Evolutionary conservation across 805 yeast species (phyloP).

Genomic region (Yarrowia porcina): DNA sequence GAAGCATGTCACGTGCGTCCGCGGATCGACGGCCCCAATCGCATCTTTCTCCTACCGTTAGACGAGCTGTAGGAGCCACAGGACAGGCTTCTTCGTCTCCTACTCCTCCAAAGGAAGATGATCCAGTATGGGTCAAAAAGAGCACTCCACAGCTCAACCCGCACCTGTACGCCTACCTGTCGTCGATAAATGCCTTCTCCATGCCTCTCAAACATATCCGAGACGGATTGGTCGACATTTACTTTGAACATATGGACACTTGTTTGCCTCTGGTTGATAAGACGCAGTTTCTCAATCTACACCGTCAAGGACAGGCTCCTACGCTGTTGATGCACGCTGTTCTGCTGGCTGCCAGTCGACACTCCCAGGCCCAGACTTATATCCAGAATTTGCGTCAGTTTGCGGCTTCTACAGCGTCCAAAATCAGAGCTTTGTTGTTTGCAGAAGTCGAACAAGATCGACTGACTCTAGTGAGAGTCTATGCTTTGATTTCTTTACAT

Average conservation of each 20-base stretch:
- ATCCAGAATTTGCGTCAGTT: conserved; percentile 38
- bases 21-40: conserved; percentile 3
- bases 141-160: conserved; percentile 36
- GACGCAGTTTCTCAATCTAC: conserved; percentile 41
- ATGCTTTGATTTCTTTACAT: conserved; percentile 42
- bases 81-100: background rate
- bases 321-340: conserved; percentile 45
- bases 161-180: conserved; percentile 37
- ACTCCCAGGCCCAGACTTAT: conserved; percentile 38
- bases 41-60: conserved; percentile 16
- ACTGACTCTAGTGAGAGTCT: conserved; percentile 40
- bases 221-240: conserved; percentile 41
- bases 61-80: conserved; percentile 4
- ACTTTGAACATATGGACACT: conserved; percentile 43
- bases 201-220: conserved; percentile 38
- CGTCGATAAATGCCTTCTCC: conserved; percentile 42
- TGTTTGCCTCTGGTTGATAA: conserved; percentile 45
- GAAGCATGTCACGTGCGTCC: background rate
- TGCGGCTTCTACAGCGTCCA: conserved; percentile 38
- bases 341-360: conserved; percentile 44
- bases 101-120: background rate
- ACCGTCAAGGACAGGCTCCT: conserved; percentile 40
- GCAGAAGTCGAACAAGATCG: conserved; percentile 44
- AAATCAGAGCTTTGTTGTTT: conserved; percentile 40
- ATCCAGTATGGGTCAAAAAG: conserved; percentile 40